A percentile compares a stretch with the other conserved stretches of the same genome.
Evolutionary conservation across 2,329 filamentous ascomycete species (phyloP).

Genomic region (Claviceps sp.): DNA sequence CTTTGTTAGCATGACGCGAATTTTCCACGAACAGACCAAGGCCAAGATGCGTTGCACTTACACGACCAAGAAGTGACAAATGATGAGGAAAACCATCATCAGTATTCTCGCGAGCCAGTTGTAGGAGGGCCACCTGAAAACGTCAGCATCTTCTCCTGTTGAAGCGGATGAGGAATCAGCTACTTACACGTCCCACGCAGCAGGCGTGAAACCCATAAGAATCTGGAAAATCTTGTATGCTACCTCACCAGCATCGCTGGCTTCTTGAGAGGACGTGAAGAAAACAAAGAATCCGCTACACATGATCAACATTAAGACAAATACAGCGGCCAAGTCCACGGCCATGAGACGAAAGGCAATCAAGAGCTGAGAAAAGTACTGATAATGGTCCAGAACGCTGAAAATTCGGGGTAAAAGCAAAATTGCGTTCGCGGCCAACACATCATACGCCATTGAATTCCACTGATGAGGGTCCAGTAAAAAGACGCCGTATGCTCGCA

Average conservation of each 20-base stretch:
- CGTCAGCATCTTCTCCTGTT: not conserved
- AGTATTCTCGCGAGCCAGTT: constrained; percentile 66
- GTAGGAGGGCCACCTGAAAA: constrained; percentile 50
- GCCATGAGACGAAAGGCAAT: constrained; percentile 94
- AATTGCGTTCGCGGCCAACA: constrained; percentile 84
- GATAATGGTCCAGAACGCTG: constrained; percentile 85
- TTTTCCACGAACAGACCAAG: no score
- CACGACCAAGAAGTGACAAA: constrained; percentile 89
- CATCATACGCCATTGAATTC: constrained; percentile 81
- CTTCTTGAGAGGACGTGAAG: constrained; percentile 67
- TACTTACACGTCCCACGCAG: constrained; percentile 75
- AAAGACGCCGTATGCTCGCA: constrained; percentile 78
- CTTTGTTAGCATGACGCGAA: not conserved
- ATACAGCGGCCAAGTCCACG: constrained; percentile 72
- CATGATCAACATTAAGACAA: constrained; percentile 70
- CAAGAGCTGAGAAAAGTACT: constrained; percentile 87
- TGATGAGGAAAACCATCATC: constrained; percentile 73
- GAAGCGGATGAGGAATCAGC: no score
- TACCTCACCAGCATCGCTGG: constrained; percentile 58
- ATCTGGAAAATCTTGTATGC: constrained; percentile 89
- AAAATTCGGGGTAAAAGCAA: constrained; percentile 83
- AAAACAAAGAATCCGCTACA: constrained; percentile 95
- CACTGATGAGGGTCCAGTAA: constrained; percentile 61
- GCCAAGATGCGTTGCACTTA: constrained; percentile 21
- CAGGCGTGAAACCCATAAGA: constrained; percentile 89